A percentile compares a stretch with the other conserved stretches of the same genome.
Conservation (phyloP, 2,329 filamentous ascomycete genomes). For the Nemania sp. region DNA sequence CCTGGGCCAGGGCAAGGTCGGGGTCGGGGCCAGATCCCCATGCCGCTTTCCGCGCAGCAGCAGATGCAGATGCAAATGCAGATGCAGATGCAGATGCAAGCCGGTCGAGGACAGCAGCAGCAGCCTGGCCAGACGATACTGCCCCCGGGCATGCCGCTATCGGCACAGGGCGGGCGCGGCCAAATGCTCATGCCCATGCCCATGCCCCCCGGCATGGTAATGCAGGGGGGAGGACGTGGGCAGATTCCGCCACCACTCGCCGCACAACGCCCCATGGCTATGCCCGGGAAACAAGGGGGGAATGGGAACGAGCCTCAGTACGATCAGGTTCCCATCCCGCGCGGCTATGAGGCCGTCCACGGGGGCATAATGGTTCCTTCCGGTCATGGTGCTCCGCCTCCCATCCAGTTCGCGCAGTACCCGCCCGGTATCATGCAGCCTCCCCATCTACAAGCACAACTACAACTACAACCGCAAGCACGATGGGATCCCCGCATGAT, state of each 20-base stretch:
- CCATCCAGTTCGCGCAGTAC: slow-evolving; percentile 28
- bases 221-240: too few species aligned
- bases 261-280: slow-evolving; percentile 10
- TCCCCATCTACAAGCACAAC: too few species aligned
- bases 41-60: slow-evolving; percentile 10
- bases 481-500: slow-evolving; percentile 34
- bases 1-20: slow-evolving; percentile 30
- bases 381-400: slow-evolving; percentile 28
- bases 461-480: too few species aligned
- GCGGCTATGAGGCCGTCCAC: slow-evolving; percentile 41
- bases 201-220: slow-evolving; percentile 14
- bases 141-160: slow-evolving; percentile 11
- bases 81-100: slow-evolving; percentile 30
- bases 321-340: slow-evolving; percentile 41
- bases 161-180: slow-evolving; percentile 24
- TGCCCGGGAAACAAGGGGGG: slow-evolving; percentile 20
- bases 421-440: slow-evolving; percentile 19
- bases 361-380: slow-evolving; percentile 35
- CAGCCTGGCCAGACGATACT: slow-evolving; percentile 5
- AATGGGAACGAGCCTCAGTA: slow-evolving; percentile 38
- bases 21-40: too few species aligned
- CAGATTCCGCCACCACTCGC: too few species aligned
- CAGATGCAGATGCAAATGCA: slow-evolving; percentile 20
- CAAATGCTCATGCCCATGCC: slow-evolving; percentile 29
- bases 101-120: slow-evolving; percentile 15